Conservation (phyloP, 441 rosid species). For the Euphorbia corollata region DNA sequence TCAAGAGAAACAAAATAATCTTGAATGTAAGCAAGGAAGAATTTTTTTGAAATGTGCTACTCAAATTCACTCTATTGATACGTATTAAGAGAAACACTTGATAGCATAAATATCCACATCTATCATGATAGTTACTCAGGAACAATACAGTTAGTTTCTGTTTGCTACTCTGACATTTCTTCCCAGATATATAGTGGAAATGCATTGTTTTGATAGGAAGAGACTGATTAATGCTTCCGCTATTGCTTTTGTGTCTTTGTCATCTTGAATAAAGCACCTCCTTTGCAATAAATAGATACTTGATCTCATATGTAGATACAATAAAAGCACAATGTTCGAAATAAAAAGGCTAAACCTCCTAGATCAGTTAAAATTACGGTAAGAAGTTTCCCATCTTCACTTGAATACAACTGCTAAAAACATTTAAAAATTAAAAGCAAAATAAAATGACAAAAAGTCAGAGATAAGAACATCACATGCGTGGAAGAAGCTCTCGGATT, state of each 20-base stretch:
- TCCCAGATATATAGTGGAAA: background rate
- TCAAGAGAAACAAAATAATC: background rate
- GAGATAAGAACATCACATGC: conserved; percentile 55
- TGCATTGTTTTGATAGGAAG: background rate
- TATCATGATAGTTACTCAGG: background rate
- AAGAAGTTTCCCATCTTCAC: background rate
- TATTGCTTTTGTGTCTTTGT: background rate
- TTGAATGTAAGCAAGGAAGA: background rate
- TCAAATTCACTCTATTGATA: background rate
- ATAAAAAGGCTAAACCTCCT: background rate
- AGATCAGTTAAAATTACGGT: conserved; percentile 2
- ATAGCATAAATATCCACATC: background rate
- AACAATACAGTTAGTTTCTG: background rate
- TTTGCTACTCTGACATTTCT: background rate
- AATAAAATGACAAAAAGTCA: conserved; percentile 11
- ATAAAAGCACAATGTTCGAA: background rate
- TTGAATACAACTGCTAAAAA: conserved; percentile 2
- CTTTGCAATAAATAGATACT: background rate
- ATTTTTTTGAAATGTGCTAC: background rate
- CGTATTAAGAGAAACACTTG: background rate
- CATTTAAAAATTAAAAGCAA: background rate
- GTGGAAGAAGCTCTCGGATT: conserved; percentile 79
- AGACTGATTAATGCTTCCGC: background rate
- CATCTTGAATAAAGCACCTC: background rate
- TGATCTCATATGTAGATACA: background rate